phyloP scores from a whole-genome alignment of 1,139 yeast species.

The Saccharomyces hybrid region DNA sequence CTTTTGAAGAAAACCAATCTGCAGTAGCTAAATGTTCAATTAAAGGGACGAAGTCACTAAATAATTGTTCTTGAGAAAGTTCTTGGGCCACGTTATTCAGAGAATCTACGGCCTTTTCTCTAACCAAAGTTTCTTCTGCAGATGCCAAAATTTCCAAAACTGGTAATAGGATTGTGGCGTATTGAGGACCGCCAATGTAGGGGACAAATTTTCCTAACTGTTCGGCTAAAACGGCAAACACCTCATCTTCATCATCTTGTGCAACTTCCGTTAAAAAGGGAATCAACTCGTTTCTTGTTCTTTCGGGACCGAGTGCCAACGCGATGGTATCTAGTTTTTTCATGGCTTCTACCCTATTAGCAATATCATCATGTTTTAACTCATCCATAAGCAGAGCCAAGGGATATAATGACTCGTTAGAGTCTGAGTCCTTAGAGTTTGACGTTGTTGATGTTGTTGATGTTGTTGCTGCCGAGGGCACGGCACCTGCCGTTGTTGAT shows the following conservation, averaged over 20 bases:
- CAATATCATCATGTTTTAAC: conserved; percentile 88
- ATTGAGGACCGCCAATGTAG: conserved; percentile 74
- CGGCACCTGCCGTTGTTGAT: not conserved
- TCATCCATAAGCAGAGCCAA: conserved; percentile 95
- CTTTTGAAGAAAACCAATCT: conserved; percentile 91
- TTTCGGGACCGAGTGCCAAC: conserved; percentile 86
- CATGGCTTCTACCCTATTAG: conserved; percentile 92
- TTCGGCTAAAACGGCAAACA: conserved; percentile 85
- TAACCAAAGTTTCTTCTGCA: conserved; percentile 94
- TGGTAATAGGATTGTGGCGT: conserved; percentile 70
- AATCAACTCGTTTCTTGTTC: conserved; percentile 80
- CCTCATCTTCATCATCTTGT: conserved; percentile 98
- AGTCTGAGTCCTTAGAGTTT: conserved; percentile 1
- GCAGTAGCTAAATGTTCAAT: conserved; percentile 74
- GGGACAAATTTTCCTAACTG: conserved; percentile 86
- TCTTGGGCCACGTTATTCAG: conserved; percentile 62
- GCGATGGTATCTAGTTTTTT: conserved; percentile 91
- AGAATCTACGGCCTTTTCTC: conserved; percentile 90
- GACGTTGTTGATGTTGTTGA: conserved; percentile 8
- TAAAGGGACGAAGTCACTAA: conserved; percentile 61
- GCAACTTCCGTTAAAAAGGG: conserved; percentile 89
- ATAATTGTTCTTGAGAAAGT: conserved; percentile 59
- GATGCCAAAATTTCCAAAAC: conserved; percentile 85
- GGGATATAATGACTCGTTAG: conserved; percentile 65
- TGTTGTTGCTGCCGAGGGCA: conserved; percentile 1